These are phyloP conservation scores for Leishmania gerbilli DNA, from an alignment of 208 protist species.

Conservation along the genomic window DNA sequence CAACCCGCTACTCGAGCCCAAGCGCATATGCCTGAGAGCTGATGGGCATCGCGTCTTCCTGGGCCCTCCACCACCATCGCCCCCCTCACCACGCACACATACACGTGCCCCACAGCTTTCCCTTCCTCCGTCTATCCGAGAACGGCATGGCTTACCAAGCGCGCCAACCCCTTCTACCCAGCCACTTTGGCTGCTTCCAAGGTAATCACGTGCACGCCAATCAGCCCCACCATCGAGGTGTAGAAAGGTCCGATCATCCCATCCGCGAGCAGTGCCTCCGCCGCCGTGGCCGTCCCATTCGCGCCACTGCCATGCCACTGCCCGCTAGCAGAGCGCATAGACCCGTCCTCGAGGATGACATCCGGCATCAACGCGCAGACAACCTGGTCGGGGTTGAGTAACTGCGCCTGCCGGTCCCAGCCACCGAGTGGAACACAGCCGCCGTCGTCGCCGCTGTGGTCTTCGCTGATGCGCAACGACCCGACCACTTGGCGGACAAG, in stretches of 20 bases:
- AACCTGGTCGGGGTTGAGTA: conserved; percentile 26
- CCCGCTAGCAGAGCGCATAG: conserved; percentile 18
- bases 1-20: neutral
- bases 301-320: neutral
- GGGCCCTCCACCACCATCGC: neutral
- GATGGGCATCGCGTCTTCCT: neutral
- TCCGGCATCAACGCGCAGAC: conserved; percentile 46
- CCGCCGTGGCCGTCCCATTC: neutral
- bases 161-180: neutral
- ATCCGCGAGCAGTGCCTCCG: conserved; percentile 43
- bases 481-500: conserved; percentile 33
- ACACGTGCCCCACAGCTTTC: neutral
- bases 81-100: neutral
- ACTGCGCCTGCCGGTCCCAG: conserved; percentile 23
- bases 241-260: conserved; percentile 75
- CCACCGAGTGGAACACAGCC: conserved; percentile 34
- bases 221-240: conserved; percentile 59
- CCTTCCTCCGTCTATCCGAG: neutral
- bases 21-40: neutral
- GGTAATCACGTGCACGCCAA: conserved; percentile 70
- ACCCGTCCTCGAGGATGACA: conserved; percentile 46
- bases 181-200: conserved; percentile 18
- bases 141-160: neutral
- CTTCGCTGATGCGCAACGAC: conserved; percentile 33
- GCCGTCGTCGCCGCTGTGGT: conserved; percentile 32